Evolutionary conservation across 164 flowering plant species (phyloP).

Genomic region (Annona squamosa): DNA sequence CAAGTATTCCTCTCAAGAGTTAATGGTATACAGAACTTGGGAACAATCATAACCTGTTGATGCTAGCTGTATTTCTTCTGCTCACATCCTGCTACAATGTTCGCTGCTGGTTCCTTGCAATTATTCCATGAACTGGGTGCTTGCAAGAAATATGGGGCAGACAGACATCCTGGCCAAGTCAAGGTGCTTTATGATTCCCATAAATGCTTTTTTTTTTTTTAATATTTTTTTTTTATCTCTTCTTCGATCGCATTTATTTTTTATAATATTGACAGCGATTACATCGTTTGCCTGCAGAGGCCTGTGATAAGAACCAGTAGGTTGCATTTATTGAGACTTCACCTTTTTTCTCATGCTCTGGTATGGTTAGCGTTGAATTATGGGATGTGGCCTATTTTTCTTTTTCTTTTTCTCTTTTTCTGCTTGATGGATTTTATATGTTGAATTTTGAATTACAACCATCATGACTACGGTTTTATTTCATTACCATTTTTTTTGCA

Average conservation of each 20-base stretch:
- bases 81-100: conserved; percentile 28
- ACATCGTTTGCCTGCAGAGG: conserved; percentile 24
- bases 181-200: conserved; percentile 24
- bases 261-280: background rate
- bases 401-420: background rate
- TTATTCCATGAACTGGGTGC: conserved; percentile 40
- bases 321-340: conserved; percentile 16
- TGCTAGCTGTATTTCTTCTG: conserved; percentile 5
- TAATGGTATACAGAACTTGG: background rate
- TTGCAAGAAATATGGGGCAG: conserved; percentile 15
- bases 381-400: background rate
- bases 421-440: background rate
- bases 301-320: conserved; percentile 24
- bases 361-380: conserved; percentile 30
- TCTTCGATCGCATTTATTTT: background rate
- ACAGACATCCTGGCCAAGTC: conserved; percentile 16
- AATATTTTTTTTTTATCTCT: background rate
- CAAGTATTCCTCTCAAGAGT: background rate
- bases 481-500: background rate
- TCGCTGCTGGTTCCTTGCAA: conserved; percentile 42
- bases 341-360: conserved; percentile 39
- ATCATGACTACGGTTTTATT: background rate
- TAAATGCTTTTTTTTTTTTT: background rate
- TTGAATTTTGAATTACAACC: too few species aligned
- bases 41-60: conserved; percentile 13